These are phyloP conservation scores for Ceratobasidium sp. DNA, from an alignment of 1,284 basidiomycete species.

Conservation along the genomic window DNA sequence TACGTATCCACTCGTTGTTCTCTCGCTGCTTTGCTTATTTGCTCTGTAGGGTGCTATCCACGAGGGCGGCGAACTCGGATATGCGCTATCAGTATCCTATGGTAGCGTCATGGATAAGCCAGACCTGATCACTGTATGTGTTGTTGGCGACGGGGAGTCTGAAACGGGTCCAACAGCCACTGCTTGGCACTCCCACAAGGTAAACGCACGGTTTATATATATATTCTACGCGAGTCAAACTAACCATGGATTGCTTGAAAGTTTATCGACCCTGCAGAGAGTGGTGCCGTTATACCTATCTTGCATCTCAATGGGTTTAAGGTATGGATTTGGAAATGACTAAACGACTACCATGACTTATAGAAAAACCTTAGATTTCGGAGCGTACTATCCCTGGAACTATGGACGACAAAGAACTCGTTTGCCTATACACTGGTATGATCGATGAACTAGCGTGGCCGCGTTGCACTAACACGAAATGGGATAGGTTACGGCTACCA, in stretches of 20 bases:
- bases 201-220: slow-evolving; percentile 44
- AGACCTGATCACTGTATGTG: slow-evolving; percentile 76
- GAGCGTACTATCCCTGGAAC: slow-evolving; percentile 87
- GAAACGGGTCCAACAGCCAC: slow-evolving; percentile 86
- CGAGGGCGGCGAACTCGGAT: slow-evolving; percentile 90
- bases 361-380: slow-evolving; percentile 78
- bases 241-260: slow-evolving; percentile 46
- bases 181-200: slow-evolving; percentile 61
- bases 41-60: slow-evolving; percentile 82
- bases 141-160: slow-evolving; percentile 87
- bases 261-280: slow-evolving; percentile 90
- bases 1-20: background rate
- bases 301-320: slow-evolving; percentile 70
- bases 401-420: slow-evolving; percentile 87
- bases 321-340: slow-evolving; percentile 10
- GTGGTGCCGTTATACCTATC: slow-evolving; percentile 86
- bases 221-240: background rate
- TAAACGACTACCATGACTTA: background rate
- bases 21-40: too few relatives aligned
- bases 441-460: background rate
- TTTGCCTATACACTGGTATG: slow-evolving; percentile 68
- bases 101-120: slow-evolving; percentile 90
- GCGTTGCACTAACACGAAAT: slow-evolving; percentile 12
- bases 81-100: slow-evolving; percentile 83
- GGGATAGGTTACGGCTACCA: slow-evolving; percentile 84